A percentile compares a stretch with the other conserved stretches of the same genome.
phyloP scores from a whole-genome alignment of 768 basidiomycete genomes.

The Phaeotremella fagi region DNA sequence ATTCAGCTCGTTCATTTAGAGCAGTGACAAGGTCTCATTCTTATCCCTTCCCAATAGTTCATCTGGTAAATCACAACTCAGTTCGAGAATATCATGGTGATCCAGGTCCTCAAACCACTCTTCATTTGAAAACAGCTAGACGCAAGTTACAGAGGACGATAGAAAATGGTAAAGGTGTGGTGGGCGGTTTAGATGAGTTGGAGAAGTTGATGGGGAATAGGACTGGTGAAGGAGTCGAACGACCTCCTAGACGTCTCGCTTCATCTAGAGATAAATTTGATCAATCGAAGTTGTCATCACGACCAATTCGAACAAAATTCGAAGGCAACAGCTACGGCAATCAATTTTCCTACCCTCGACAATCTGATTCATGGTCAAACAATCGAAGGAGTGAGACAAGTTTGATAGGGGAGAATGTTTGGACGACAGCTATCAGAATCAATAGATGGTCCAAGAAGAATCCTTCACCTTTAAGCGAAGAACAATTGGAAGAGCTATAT shows the following conservation, averaged over 20 bases:
- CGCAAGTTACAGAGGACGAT: neutral
- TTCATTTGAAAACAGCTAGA: neutral
- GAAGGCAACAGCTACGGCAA: no score
- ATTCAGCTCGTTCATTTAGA: no score
- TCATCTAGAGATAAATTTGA: neutral
- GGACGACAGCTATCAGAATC: neutral
- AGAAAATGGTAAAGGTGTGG: neutral
- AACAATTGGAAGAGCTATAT: slow-evolving; percentile 5
- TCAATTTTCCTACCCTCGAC: no score
- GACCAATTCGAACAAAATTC: no score
- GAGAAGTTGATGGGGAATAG: neutral
- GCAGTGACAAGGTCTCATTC: no score
- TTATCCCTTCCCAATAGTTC: no score
- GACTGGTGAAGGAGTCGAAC: neutral
- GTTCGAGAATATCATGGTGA: slow-evolving; percentile 18
- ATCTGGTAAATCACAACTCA: no score
- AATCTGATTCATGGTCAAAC: no score
- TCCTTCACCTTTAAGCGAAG: neutral
- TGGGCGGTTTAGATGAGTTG: neutral
- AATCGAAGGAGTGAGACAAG: neutral
- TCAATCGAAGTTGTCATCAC: neutral
- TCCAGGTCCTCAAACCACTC: slow-evolving; percentile 9
- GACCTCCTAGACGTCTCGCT: neutral
- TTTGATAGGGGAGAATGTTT: neutral
- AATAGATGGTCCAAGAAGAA: neutral